Percentiles rank a stretch among this genome's conserved stretches.
Conservation (phyloP, 768 basidiomycete genomes). For the Hypholoma sublateritium region DNA sequence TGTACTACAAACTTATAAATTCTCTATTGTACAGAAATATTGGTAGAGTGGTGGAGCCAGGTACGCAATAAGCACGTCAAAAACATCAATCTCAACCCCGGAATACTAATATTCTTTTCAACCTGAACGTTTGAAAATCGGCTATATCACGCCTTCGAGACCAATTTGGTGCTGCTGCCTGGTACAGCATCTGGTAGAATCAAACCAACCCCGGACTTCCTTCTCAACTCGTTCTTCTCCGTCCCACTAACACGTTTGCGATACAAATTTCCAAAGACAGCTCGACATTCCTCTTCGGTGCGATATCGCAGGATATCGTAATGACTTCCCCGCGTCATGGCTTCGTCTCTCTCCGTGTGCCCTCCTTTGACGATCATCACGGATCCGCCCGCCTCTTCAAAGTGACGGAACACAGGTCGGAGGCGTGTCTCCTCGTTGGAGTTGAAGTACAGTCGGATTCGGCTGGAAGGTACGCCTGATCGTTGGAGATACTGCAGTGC, state of each 20-base stretch:
- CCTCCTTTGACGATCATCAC: conserved; percentile 21
- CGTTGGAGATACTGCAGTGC: conserved; percentile 16
- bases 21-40: no score
- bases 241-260: conserved; percentile 24
- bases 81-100: no score
- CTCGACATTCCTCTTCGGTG: conserved; percentile 23
- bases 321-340: conserved; percentile 26
- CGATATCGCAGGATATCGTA: conserved; percentile 30
- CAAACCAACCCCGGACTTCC: conserved; percentile 22
- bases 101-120: no score
- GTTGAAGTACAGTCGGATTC: conserved; percentile 22
- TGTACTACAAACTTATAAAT: no score
- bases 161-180: not conserved
- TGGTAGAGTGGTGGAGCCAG: no score
- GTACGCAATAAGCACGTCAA: no score
- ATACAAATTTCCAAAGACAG: conserved; percentile 20
- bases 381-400: conserved; percentile 16
- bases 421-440: conserved; percentile 11
- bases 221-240: conserved; percentile 26
- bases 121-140: not conserved
- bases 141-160: not conserved
- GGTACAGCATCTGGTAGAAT: not conserved
- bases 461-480: conserved; percentile 10
- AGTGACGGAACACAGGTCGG: conserved; percentile 4
- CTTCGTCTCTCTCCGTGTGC: conserved; percentile 25